phyloP scores from a whole-genome alignment of 306 rosid species.

The Pyrus pyrifolia region DNA sequence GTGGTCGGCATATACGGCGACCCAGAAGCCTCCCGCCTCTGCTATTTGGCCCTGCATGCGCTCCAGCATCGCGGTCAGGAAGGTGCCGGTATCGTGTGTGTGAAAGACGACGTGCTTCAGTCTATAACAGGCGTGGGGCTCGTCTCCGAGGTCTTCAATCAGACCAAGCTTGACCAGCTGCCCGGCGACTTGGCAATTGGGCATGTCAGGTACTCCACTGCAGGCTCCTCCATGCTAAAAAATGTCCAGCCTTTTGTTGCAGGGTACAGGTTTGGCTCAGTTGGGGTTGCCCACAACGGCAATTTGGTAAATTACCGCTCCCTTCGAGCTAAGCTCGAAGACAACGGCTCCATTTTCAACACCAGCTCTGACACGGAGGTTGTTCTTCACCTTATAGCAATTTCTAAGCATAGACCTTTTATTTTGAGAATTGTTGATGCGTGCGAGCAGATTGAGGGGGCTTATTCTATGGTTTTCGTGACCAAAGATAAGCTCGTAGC shows the following conservation, averaged over 20 bases:
- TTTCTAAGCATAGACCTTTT: conserved; percentile 67
- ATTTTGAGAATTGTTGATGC: conserved; percentile 70
- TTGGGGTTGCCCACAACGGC: conserved; percentile 88
- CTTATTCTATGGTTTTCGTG: conserved; percentile 71
- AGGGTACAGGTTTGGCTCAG: conserved; percentile 71
- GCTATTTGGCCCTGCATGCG: conserved; percentile 78
- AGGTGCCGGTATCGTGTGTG: conserved; percentile 82
- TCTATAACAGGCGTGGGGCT: conserved; percentile 72
- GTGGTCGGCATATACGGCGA: conserved; percentile 83
- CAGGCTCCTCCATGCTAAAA: conserved; percentile 67
- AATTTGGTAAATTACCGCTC: conserved; percentile 70
- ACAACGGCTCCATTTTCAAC: conserved; percentile 75
- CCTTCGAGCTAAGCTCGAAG: conserved; percentile 63
- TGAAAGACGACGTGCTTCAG: conserved; percentile 42
- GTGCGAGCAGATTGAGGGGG: conserved; percentile 83
- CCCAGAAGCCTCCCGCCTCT: conserved; percentile 65
- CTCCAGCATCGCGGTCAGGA: conserved; percentile 98
- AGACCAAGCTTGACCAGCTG: conserved; percentile 50
- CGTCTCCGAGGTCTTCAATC: conserved; percentile 67
- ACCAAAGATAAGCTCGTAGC: conserved; percentile 81
- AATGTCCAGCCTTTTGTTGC: conserved; percentile 94
- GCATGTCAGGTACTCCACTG: conserved; percentile 83
- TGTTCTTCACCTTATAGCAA: conserved; percentile 84
- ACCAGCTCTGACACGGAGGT: conserved; percentile 91
- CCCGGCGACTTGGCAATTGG: conserved; percentile 70